Conservation (phyloP, 495 filamentous ascomycete species). For the Hypoxylon lienhwacheense region DNA sequence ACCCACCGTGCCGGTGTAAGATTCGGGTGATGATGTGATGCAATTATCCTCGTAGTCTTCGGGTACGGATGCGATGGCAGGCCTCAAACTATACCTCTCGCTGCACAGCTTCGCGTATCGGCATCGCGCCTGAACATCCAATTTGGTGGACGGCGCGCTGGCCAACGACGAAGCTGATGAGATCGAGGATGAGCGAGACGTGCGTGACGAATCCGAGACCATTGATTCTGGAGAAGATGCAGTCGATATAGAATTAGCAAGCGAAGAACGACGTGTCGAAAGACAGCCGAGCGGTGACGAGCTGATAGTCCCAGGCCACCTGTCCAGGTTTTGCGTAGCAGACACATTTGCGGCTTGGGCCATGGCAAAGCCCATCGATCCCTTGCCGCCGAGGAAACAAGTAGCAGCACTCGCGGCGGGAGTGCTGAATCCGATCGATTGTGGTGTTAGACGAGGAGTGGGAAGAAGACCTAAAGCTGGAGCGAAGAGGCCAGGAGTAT, state of each 20-base stretch:
- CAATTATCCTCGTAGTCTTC: conserved; percentile 58
- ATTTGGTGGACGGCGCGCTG: conserved; percentile 65
- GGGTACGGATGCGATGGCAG: conserved; percentile 54
- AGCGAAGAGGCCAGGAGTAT: conserved; percentile 52
- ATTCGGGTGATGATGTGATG: conserved; percentile 63
- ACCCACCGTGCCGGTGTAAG: conserved; percentile 56
- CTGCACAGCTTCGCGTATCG: conserved; percentile 68
- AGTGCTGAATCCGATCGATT: conserved; percentile 72
- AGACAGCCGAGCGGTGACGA: conserved; percentile 59
- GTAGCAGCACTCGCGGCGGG: conserved; percentile 82
- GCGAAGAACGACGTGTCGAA: conserved; percentile 69
- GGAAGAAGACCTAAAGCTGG: conserved; percentile 67
- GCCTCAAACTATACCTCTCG: conserved; percentile 53
- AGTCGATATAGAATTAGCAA: conserved; percentile 74
- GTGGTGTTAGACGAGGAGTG: conserved; percentile 81
- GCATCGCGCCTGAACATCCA: conserved; percentile 83
- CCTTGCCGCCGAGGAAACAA: conserved; percentile 51
- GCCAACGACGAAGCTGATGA: conserved; percentile 68
- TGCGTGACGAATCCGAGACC: conserved; percentile 78
- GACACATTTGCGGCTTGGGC: conserved; percentile 68
- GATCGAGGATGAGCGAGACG: conserved; percentile 73
- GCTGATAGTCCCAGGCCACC: conserved; percentile 62
- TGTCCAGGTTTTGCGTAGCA: conserved; percentile 57
- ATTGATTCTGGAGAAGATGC: conserved; percentile 88
- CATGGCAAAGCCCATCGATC: conserved; percentile 79